These are phyloP conservation scores for Cardamine occulta DNA, from an alignment of 345 rosid genomes.

Conservation along the genomic window DNA sequence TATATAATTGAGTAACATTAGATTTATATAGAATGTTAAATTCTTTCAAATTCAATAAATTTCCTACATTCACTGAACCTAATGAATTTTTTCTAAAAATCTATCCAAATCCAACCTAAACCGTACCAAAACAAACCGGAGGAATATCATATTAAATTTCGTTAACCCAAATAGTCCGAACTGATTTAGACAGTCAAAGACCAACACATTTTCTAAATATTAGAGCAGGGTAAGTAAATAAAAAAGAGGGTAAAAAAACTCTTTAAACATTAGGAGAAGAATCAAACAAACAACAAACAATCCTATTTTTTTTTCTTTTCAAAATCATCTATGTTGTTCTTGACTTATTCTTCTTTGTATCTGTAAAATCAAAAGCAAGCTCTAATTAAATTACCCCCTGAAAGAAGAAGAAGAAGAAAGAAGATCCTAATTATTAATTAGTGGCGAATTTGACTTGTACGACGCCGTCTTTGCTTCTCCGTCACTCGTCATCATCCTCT, in stretches of 20 bases:
- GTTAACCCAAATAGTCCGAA: neutral
- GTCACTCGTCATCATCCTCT: neutral
- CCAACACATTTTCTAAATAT: neutral
- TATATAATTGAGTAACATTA: neutral
- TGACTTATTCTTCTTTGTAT: neutral
- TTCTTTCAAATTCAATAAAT: neutral
- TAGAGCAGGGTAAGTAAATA: neutral
- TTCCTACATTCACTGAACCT: neutral
- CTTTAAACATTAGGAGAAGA: neutral
- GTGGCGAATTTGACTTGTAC: neutral
- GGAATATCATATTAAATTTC: neutral
- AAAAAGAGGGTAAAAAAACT: neutral
- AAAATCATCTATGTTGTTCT: neutral
- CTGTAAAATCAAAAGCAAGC: no score
- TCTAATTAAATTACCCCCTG: neutral
- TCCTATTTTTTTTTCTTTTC: no score
- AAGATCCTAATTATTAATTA: neutral
- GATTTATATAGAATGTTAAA: no score
- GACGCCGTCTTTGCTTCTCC: no score
- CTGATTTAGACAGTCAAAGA: neutral
- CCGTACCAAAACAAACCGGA: neutral
- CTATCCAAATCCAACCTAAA: neutral
- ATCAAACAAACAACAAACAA: neutral
- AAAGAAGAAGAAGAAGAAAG: neutral
- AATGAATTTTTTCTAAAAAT: neutral